Conservation (phyloP, 129 eudicot species). For the Erigeron canadensis region DNA sequence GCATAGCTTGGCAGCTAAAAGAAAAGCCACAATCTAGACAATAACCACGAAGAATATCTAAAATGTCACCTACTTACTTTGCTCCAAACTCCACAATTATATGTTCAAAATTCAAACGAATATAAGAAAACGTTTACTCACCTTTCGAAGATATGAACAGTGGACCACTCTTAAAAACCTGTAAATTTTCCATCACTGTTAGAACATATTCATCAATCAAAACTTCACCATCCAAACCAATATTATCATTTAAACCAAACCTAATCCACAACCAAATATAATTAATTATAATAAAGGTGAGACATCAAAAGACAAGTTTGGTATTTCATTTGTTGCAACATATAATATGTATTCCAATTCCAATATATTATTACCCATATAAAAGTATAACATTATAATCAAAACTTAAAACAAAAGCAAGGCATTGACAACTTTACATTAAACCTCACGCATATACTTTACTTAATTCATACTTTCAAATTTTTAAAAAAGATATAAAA, state of each 20-base stretch:
- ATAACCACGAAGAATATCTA: background rate
- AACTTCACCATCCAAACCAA: slow-evolving; percentile 5
- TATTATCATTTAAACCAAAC: background rate
- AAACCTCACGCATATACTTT: slow-evolving; percentile 40
- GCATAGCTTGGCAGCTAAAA: background rate
- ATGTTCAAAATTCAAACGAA: background rate
- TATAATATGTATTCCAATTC: slow-evolving; percentile 20
- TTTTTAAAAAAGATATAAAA: background rate
- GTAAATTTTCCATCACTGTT: slow-evolving; percentile 24
- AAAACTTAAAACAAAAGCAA: slow-evolving; percentile 37
- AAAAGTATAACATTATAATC: background rate
- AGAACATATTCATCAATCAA: background rate
- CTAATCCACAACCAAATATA: slow-evolving; percentile 8
- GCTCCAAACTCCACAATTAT: background rate
- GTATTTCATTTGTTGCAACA: background rate
- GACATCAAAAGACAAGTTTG: slow-evolving; percentile 15
- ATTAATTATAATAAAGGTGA: slow-evolving; percentile 18
- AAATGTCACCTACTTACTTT: background rate
- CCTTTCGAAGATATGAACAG: slow-evolving; percentile 96
- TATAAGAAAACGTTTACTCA: slow-evolving; percentile 32
- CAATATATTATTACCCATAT: slow-evolving; percentile 7
- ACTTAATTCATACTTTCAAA: slow-evolving; percentile 34
- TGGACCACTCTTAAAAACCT: slow-evolving; percentile 98
- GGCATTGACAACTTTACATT: slow-evolving; percentile 26
- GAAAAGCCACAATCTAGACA: slow-evolving; percentile 18